Conservation (phyloP, 257 asterid species). For the Forsythia suspensa region DNA sequence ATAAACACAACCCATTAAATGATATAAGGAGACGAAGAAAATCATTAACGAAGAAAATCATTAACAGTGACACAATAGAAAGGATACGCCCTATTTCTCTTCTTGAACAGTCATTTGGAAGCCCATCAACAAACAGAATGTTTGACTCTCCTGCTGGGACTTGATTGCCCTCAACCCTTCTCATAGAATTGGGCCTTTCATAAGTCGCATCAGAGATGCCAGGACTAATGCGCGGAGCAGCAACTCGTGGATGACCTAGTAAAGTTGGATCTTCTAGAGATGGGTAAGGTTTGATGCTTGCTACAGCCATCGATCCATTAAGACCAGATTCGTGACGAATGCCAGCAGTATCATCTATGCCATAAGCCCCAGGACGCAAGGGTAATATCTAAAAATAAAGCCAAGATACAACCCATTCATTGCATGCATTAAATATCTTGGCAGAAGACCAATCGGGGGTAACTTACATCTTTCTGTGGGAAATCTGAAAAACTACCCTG, state of each 20-base stretch:
- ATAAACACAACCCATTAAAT: background rate
- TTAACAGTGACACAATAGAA: slow-evolving; percentile 4
- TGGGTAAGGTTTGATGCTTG: slow-evolving; percentile 44
- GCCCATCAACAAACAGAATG: slow-evolving; percentile 71
- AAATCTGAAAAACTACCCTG: slow-evolving; percentile 41
- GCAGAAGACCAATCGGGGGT: slow-evolving; percentile 11
- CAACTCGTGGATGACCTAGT: slow-evolving; percentile 40
- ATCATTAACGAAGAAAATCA: background rate
- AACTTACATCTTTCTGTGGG: slow-evolving; percentile 53
- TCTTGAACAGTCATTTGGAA: slow-evolving; percentile 77
- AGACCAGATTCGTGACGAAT: slow-evolving; percentile 43
- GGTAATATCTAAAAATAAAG: slow-evolving; percentile 44
- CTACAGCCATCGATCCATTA: slow-evolving; percentile 42
- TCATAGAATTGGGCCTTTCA: slow-evolving; percentile 48
- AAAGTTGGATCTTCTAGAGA: slow-evolving; percentile 49
- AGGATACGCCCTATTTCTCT: slow-evolving; percentile 91
- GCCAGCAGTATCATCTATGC: slow-evolving; percentile 32
- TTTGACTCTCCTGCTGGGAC: slow-evolving; percentile 50
- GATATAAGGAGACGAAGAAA: slow-evolving; percentile 1
- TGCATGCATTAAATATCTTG: slow-evolving; percentile 11
- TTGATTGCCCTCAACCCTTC: slow-evolving; percentile 42
- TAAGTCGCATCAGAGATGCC: slow-evolving; percentile 42
- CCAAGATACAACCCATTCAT: background rate
- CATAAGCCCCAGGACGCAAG: slow-evolving; percentile 44
- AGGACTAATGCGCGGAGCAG: slow-evolving; percentile 33